Base-by-base conservation (phyloP, 1,139 yeast species). In the Meyerozyma guilliermondii region DNA sequence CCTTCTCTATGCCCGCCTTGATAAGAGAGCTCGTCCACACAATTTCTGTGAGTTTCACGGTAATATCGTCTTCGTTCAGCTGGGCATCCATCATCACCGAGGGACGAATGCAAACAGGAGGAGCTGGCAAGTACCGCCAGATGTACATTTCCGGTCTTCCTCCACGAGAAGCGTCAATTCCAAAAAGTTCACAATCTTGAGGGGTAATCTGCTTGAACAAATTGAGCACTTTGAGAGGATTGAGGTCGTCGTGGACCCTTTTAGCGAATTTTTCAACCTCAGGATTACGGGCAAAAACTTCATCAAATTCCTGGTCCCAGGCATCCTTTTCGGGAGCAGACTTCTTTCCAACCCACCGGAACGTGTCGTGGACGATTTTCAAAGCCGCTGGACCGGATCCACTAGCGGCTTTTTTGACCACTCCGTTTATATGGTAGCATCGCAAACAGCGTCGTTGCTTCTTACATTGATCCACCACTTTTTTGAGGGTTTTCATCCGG, bases 101-200 rank as follows among this genome's bases (percentile, higher is more conserved):
- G 1, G 99, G 99, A 54, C 99, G 80, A 44, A 94, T 92, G 73
- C 98, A 94, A 18, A 94, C 97, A 0, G 99, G 99, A 1, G 99
- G 98, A 0, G 98, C 98, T 0, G 98, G 98, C 43, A 94, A 74
- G 60, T 91, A 94, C 56, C 96, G 78, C 99, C 98, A 94, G 38
- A 94, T 80, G 62, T 91, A 92, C 78, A 86, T 88, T 63, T 92
- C 98, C 2, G 98, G 98, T 50, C 98, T 76, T 34, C 98, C 97
- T 29, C 91, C 88, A 51, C 81, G 76, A 4, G 87, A 74, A 1
- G 97, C 80, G 59, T 92, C 95, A 50, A 94, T 81, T 41, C 98
- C 99, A 34, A 94, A 68, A 29, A 94, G 72, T 61, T 91, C 98
- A 66, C 97, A 91, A 57, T 94, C 98, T 35, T 80, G 76, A 0